Conservation (phyloP, 768 basidiomycete genomes). For the Coprinellus micaceus region DNA sequence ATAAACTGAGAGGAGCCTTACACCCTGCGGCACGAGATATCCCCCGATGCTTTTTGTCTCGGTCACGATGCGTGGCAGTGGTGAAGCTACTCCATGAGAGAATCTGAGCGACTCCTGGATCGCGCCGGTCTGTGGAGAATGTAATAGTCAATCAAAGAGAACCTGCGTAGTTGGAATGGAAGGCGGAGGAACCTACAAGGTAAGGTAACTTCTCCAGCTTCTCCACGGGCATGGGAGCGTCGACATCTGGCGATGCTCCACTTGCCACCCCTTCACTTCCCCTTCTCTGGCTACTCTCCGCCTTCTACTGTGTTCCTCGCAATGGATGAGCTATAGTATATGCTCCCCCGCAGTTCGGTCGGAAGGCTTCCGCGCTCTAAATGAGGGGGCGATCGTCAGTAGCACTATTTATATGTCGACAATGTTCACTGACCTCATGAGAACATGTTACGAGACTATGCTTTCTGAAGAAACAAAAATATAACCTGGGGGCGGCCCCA, state of each 20-base stretch:
- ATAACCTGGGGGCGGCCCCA: no score
- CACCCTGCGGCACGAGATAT: conserved; percentile 29
- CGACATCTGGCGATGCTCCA: conserved; percentile 40
- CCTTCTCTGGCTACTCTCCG: neutral
- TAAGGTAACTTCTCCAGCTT: conserved; percentile 43
- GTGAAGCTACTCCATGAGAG: conserved; percentile 35
- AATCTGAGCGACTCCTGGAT: conserved; percentile 46
- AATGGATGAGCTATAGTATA: neutral
- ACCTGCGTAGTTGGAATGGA: no score
- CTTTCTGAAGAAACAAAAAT: no score
- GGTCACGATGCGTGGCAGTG: conserved; percentile 37
- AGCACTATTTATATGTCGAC: no score
- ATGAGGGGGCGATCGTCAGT: no score
- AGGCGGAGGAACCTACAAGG: conserved; percentile 28
- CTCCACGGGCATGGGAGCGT: conserved; percentile 27
- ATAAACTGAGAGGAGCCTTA: neutral
- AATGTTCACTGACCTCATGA: no score
- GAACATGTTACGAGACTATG: no score
- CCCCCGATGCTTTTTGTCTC: conserved; percentile 21
- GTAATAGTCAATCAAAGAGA: neutral
- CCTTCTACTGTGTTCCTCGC: neutral
- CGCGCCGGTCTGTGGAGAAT: conserved; percentile 36
- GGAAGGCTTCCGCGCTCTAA: no score
- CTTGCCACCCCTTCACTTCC: neutral
- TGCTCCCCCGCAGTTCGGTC: neutral